A percentile compares a stretch with the other conserved stretches of the same genome.
phyloP scores from a whole-genome alignment of 2,329 filamentous ascomycete species.

The Cladophialophora immunda region DNA sequence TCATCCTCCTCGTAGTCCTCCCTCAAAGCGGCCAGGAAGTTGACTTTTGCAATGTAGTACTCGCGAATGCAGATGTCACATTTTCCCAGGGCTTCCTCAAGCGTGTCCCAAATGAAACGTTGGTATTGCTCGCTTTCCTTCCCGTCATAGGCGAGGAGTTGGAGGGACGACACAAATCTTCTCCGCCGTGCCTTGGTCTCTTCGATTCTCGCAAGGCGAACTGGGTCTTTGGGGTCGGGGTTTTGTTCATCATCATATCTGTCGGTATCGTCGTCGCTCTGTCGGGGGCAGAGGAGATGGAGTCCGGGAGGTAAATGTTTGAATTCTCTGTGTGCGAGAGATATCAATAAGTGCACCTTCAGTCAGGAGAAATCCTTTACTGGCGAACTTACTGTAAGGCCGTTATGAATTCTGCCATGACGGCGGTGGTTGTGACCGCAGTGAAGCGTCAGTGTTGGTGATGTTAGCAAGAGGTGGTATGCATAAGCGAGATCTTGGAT shows the following conservation, averaged over 20 bases:
- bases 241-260: slow-evolving; percentile 67
- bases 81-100: slow-evolving; percentile 67
- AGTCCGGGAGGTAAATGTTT: slow-evolving; percentile 55
- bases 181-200: slow-evolving; percentile 66
- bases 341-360: neutral
- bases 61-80: slow-evolving; percentile 77
- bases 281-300: slow-evolving; percentile 75
- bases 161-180: slow-evolving; percentile 71
- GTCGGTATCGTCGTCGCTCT: slow-evolving; percentile 68
- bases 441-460: neutral
- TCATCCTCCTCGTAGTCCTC: slow-evolving; percentile 62
- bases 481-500: slow-evolving; percentile 14
- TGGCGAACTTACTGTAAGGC: slow-evolving; percentile 49
- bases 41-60: slow-evolving; percentile 75
- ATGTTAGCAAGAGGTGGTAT: slow-evolving; percentile 1
- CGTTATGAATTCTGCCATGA: slow-evolving; percentile 52
- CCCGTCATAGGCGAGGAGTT: slow-evolving; percentile 73
- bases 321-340: slow-evolving; percentile 44
- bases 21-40: slow-evolving; percentile 68
- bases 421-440: slow-evolving; percentile 9
- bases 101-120: slow-evolving; percentile 64
- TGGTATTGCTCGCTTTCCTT: slow-evolving; percentile 68
- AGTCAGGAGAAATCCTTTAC: neutral
- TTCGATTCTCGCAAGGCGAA: slow-evolving; percentile 57
- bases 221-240: slow-evolving; percentile 54